Evolutionary conservation across 345 rosid species (phyloP).

Genomic region (Camelina sativa): DNA sequence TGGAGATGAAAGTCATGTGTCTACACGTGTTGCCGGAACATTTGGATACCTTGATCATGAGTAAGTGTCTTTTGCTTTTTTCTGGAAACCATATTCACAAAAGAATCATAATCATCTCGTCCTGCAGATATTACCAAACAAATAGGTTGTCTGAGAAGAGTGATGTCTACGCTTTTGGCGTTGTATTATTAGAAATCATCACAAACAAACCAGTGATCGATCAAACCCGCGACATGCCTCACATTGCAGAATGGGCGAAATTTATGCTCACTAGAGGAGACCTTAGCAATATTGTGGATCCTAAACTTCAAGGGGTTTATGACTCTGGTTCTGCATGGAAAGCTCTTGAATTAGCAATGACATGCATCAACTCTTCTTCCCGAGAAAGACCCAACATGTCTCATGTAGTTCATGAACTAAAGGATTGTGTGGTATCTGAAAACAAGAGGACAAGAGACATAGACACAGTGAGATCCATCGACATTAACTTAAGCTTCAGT

Average conservation of each 20-base stretch:
- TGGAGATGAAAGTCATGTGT: conserved; percentile 44
- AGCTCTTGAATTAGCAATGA: conserved; percentile 51
- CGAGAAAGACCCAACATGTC: conserved; percentile 51
- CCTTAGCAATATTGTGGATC: conserved; percentile 51
- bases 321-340: conserved; percentile 55
- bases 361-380: conserved; percentile 43
- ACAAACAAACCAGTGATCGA: conserved; percentile 42
- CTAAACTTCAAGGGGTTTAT: conserved; percentile 41
- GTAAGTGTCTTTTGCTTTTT: conserved; percentile 34
- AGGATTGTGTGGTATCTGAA: conserved; percentile 44
- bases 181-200: conserved; percentile 50
- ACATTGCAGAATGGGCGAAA: conserved; percentile 49
- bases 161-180: conserved; percentile 54
- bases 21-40: conserved; percentile 56
- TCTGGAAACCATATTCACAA: not conserved
- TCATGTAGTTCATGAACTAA: conserved; percentile 45
- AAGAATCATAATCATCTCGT: not conserved
- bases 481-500: conserved; percentile 27
- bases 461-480: conserved; percentile 10
- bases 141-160: conserved; percentile 42
- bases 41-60: conserved; percentile 54
- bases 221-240: conserved; percentile 14
- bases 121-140: conserved; percentile 34
- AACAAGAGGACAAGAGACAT: conserved; percentile 25
- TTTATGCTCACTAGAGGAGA: conserved; percentile 47